phyloP scores from a whole-genome alignment of 2,329 filamentous ascomycete genomes.

The Sporothrix dimorphospora region DNA sequence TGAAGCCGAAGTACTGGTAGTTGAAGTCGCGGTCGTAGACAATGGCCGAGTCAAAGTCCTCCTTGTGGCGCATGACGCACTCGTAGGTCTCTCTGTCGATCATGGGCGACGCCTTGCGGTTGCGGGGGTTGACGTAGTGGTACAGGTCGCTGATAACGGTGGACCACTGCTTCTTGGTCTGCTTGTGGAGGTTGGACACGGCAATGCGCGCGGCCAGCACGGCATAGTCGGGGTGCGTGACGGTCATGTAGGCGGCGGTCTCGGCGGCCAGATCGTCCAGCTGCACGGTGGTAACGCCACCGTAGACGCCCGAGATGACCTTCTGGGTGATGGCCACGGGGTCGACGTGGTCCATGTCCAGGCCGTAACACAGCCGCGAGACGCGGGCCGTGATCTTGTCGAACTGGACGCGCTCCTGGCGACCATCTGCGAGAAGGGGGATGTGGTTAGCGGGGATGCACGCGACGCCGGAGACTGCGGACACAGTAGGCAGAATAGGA shows the following conservation, averaged over 20 bases:
- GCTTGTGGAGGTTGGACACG: slow-evolving; percentile 99
- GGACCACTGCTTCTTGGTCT: slow-evolving; percentile 99
- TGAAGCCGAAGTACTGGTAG: slow-evolving; percentile 99
- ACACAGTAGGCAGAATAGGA: not conserved
- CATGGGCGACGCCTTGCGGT: slow-evolving; percentile 82
- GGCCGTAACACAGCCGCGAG: slow-evolving; percentile 94
- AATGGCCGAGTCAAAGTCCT: slow-evolving; percentile 97
- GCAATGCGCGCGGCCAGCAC: slow-evolving; percentile 98
- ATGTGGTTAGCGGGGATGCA: not conserved
- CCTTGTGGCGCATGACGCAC: slow-evolving; percentile 91
- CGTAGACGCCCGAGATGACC: slow-evolving; percentile 98
- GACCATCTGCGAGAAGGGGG: slow-evolving; percentile 71
- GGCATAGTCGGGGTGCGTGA: slow-evolving; percentile 98
- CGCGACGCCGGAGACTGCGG: not conserved
- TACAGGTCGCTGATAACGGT: slow-evolving; percentile 90
- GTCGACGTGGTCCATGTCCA: slow-evolving; percentile 93
- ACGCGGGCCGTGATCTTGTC: slow-evolving; percentile 99
- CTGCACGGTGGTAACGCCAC: slow-evolving; percentile 94
- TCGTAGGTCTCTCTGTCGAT: slow-evolving; percentile 91
- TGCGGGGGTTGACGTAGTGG: slow-evolving; percentile 95
- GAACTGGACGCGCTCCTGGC: slow-evolving; percentile 99
- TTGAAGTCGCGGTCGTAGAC: slow-evolving; percentile 99
- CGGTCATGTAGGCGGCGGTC: slow-evolving; percentile 99
- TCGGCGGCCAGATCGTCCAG: slow-evolving; percentile 97
- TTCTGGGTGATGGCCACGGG: slow-evolving; percentile 98